Base-by-base conservation (phyloP, 257 asterid genomes). In the Nicotiana benthamiana region DNA sequence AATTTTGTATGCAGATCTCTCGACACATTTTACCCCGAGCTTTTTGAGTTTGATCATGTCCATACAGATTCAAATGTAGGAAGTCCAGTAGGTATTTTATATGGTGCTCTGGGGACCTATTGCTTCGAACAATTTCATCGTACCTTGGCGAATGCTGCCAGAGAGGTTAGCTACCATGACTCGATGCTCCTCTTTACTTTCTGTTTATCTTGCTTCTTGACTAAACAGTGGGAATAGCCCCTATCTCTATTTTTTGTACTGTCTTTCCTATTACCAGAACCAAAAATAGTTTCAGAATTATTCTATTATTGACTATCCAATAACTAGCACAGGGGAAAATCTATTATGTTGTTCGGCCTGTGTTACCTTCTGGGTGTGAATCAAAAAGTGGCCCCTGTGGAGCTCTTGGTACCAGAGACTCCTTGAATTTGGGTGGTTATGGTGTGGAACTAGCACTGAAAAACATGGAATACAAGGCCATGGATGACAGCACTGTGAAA, bases 371-470 rank as follows among this genome's bases (percentile, higher is more conserved):
- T 83, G 97, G 97, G 3, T 96, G 99, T 85, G 97, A 91, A 89
- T 84, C 95, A 82, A 89, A 88, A 87, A 86, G 83, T 87, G 84
- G 92, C 64, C 53, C 85, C 17, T 96, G 99, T 90, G 98, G 95
- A 83, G 87, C 90, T 83, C 85, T 94, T 83, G 99, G 99, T 83
- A 82, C 95, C n/a, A 90, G 90, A 79, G 97, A 90, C 63, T 90
- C 96, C 83, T 76, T 91, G 81, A 91, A 90, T 88, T 87, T 96
- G 86, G 98, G 95, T 83, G 99, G 99, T 75, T 96, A 96, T 83
- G 99, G 99, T 62, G 99, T 96, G 83, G 99, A 96, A 90, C 99
- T 96, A 86, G 99, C 99, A 75, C 84, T 96, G 91, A 96, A 96
- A 90, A 96, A 96, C 87, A 96, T 96, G 99, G 99, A 96, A 82